These are phyloP conservation scores for Sanghuangporus sanghuang DNA, from an alignment of 1,284 basidiomycete species.

Conservation along the genomic window DNA sequence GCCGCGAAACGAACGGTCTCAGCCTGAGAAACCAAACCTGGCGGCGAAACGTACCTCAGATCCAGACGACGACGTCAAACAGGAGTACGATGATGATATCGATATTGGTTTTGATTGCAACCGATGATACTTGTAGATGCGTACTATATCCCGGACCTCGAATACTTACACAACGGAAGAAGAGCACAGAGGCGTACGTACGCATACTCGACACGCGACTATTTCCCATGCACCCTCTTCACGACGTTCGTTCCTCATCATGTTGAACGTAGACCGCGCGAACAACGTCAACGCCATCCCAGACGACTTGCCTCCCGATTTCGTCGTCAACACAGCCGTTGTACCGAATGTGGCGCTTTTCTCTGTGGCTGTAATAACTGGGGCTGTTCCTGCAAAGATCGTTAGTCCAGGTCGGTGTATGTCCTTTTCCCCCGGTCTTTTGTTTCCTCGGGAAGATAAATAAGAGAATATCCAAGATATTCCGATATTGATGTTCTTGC, in stretches of 20 bases:
- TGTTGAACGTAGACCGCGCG: slow-evolving; percentile 34
- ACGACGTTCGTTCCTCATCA: slow-evolving; percentile 33
- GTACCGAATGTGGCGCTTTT: slow-evolving; percentile 32
- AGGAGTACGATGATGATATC: not conserved
- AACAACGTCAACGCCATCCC: slow-evolving; percentile 35
- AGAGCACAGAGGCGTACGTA: slow-evolving; percentile 27
- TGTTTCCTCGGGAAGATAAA: not conserved
- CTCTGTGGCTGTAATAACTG: slow-evolving; percentile 30
- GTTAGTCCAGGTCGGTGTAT: slow-evolving; percentile 33
- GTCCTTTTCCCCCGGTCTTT: not conserved
- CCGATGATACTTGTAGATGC: slow-evolving; percentile 12
- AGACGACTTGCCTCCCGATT: slow-evolving; percentile 31
- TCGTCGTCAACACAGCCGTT: slow-evolving; percentile 32
- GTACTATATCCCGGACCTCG: slow-evolving; percentile 26
- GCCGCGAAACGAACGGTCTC: no score
- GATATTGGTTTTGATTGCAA: not conserved
- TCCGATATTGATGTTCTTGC: slow-evolving; percentile 33
- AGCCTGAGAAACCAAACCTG: no score
- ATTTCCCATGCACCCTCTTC: slow-evolving; percentile 32
- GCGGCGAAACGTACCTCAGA: no score
- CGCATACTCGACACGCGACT: slow-evolving; percentile 30
- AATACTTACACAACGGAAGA: slow-evolving; percentile 30
- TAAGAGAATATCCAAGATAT: slow-evolving; percentile 26
- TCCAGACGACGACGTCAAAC: no score
- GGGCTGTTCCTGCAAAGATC: slow-evolving; percentile 33